Evolutionary conservation across 139 green algal species (phyloP).

Genomic region (Coelastrella sp.): DNA sequence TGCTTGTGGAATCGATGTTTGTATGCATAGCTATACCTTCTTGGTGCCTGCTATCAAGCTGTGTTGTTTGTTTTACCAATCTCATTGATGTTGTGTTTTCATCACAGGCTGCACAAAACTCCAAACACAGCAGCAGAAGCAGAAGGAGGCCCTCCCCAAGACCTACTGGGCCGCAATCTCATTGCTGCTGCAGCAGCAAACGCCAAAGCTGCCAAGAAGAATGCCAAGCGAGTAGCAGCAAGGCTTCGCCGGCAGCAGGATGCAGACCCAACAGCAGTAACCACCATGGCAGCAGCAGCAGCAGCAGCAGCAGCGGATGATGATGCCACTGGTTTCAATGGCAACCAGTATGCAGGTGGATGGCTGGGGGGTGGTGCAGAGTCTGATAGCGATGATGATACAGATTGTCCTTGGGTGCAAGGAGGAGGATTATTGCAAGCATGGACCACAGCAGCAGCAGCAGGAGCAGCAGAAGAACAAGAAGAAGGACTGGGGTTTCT

Average conservation of each 20-base stretch:
- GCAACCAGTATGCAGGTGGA: not conserved
- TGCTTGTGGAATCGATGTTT: no score
- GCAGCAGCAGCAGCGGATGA: no score
- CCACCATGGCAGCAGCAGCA: not conserved
- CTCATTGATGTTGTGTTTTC: no score
- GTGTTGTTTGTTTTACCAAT: no score
- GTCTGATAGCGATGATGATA: not conserved
- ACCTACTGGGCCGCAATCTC: not conserved
- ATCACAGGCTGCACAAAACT: no score
- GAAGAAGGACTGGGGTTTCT: no score
- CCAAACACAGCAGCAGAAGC: no score
- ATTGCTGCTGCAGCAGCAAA: not conserved
- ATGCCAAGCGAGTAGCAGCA: not conserved
- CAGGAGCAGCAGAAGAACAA: not conserved
- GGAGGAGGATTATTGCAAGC: no score
- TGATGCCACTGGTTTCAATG: not conserved
- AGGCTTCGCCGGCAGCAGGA: not conserved
- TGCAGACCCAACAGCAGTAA: not conserved
- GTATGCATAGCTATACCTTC: no score
- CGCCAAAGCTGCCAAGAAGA: not conserved
- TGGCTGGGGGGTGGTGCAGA: not conserved
- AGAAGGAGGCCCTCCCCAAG: no score
- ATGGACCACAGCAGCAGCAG: no score
- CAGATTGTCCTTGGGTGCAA: no score
- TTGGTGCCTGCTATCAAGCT: not conserved